Evolutionary conservation across 2,329 filamentous ascomycete genomes (phyloP).

Genomic region (Teratosphaeria gauchensis): DNA sequence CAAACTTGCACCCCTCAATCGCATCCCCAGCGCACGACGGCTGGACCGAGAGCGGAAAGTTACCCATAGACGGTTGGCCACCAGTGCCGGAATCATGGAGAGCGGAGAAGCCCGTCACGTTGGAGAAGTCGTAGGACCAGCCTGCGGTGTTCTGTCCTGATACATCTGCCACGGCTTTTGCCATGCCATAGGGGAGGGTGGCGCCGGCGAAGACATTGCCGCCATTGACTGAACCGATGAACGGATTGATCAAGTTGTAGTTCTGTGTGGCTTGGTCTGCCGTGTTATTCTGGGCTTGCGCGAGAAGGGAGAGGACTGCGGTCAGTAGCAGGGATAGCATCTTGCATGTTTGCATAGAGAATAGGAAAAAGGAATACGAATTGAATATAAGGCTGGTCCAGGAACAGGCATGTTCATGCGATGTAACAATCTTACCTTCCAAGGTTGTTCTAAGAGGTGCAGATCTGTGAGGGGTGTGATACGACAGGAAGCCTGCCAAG

Average conservation of each 20-base stretch:
- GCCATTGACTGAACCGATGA: conserved; percentile 33
- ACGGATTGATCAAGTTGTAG: conserved; percentile 28
- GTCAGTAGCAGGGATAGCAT: neutral
- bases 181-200: conserved; percentile 24
- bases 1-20: neutral
- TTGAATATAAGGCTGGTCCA: neutral
- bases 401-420: neutral
- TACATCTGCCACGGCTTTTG: conserved; percentile 37
- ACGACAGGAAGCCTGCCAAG: neutral
- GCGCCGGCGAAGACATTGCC: conserved; percentile 32
- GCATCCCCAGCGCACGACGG: neutral
- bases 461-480: neutral
- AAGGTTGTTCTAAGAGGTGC: neutral
- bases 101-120: conserved; percentile 35
- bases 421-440: neutral
- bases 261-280: conserved; percentile 2
- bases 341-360: neutral
- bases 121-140: conserved; percentile 39
- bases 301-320: neutral
- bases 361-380: neutral
- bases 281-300: neutral
- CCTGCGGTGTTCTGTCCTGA: conserved; percentile 46
- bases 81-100: conserved; percentile 44
- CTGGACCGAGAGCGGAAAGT: neutral
- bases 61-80: conserved; percentile 11